A percentile compares a stretch with the other conserved stretches of the same genome.
phyloP scores from a whole-genome alignment of 2,329 filamentous ascomycete species.

The Phialophora macrospora region DNA sequence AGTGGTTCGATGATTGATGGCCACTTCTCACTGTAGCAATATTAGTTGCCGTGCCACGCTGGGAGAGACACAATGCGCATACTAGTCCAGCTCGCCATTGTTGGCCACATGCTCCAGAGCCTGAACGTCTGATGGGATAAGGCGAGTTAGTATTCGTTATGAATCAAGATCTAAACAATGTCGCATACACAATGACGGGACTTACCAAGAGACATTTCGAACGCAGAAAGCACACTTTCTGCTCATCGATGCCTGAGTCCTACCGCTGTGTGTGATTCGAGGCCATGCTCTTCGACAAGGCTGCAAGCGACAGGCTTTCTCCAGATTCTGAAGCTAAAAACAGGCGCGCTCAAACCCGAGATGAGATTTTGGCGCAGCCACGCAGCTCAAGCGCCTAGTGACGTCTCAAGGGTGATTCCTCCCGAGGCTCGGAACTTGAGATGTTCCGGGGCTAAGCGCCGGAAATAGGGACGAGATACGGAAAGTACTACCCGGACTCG shows the following conservation, averaged over 20 bases:
- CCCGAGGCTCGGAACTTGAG: background rate
- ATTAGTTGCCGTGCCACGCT: constrained; percentile 41
- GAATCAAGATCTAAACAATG: background rate
- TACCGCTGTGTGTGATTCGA: background rate
- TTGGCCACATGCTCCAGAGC: constrained; percentile 61
- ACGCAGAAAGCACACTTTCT: background rate
- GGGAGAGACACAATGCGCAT: constrained; percentile 41
- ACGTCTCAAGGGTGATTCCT: background rate
- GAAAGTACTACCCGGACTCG: background rate
- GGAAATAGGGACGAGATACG: background rate
- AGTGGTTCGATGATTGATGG: constrained; percentile 68
- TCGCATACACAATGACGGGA: background rate
- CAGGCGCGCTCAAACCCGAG: background rate
- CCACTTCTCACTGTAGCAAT: constrained; percentile 67
- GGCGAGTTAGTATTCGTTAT: constrained; percentile 11
- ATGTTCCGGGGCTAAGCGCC: background rate
- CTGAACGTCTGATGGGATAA: constrained; percentile 52
- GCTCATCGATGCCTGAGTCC: background rate
- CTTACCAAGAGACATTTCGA: constrained; percentile 26
- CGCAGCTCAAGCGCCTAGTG: background rate
- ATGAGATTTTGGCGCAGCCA: background rate
- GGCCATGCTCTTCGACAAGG: constrained; percentile 4
- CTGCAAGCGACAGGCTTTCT: constrained; percentile 11
- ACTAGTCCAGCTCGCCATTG: constrained; percentile 65
- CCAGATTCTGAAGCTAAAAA: background rate